Conservation (phyloP, 768 basidiomycete species). For the Amanita subjunquillea region DNA sequence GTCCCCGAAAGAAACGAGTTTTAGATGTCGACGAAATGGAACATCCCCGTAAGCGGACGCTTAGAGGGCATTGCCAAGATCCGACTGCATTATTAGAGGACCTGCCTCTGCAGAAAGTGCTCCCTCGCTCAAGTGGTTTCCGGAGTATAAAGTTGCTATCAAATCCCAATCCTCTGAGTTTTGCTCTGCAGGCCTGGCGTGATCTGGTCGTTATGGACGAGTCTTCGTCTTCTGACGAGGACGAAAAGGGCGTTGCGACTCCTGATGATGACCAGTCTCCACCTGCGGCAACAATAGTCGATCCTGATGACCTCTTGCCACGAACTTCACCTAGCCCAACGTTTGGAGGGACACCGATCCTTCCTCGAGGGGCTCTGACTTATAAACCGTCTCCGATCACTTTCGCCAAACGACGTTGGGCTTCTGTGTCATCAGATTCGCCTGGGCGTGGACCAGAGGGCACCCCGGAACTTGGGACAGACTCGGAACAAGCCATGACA, state of each 20-base stretch:
- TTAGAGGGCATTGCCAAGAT: slow-evolving; percentile 10
- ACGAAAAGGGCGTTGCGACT: slow-evolving; percentile 44
- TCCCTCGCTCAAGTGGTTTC: slow-evolving; percentile 33
- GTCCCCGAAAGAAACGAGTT: slow-evolving; percentile 19
- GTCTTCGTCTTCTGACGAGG: slow-evolving; percentile 30
- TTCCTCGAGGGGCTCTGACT: slow-evolving; percentile 32
- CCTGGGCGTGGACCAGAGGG: background rate
- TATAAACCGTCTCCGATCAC: slow-evolving; percentile 56
- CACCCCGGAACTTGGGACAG: background rate
- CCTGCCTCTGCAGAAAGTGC: slow-evolving; percentile 21
- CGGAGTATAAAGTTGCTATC: slow-evolving; percentile 38
- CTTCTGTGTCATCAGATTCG: slow-evolving; percentile 24
- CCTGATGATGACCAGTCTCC: slow-evolving; percentile 42
- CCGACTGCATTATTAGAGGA: slow-evolving; percentile 9
- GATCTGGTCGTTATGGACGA: slow-evolving; percentile 32
- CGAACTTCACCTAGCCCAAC: slow-evolving; percentile 7
- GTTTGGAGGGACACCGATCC: slow-evolving; percentile 11
- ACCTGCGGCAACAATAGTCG: slow-evolving; percentile 23
- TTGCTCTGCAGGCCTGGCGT: slow-evolving; percentile 49
- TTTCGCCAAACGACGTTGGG: slow-evolving; percentile 56
- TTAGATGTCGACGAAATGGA: slow-evolving; percentile 25
- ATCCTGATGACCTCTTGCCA: slow-evolving; percentile 12
- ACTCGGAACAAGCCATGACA: background rate
- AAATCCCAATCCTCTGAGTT: slow-evolving; percentile 52
- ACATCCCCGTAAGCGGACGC: slow-evolving; percentile 19